These are phyloP conservation scores for Cyberlindnera maritima DNA, from an alignment of 805 yeast species.

Conservation along the genomic window DNA sequence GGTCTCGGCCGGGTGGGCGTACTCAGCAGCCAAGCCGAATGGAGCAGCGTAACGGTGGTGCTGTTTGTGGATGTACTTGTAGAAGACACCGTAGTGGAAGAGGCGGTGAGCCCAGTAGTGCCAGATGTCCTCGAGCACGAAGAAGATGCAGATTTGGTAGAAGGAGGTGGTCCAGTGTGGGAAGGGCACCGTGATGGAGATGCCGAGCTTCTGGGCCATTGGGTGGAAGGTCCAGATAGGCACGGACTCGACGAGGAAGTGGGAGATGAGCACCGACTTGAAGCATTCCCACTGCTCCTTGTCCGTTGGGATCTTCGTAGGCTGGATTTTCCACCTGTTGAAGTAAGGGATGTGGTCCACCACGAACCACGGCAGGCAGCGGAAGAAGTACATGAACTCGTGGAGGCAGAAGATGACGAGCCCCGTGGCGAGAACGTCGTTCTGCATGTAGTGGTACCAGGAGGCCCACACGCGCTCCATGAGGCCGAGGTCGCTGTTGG, in stretches of 20 bases:
- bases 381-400: conserved; percentile 86
- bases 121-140: conserved; percentile 90
- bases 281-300: conserved; percentile 93
- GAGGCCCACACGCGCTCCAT: conserved; percentile 84
- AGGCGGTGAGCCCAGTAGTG: conserved; percentile 94
- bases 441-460: conserved; percentile 79
- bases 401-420: conserved; percentile 77
- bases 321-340: conserved; percentile 86
- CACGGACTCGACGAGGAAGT: conserved; percentile 88
- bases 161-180: conserved; percentile 61
- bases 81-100: conserved; percentile 84
- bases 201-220: conserved; percentile 76
- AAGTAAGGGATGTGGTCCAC: conserved; percentile 85
- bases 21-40: conserved; percentile 94
- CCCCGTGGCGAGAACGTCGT: conserved; percentile 92
- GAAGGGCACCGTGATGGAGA: conserved; percentile 79
- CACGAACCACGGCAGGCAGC: conserved; percentile 90
- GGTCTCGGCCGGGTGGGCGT: conserved; percentile 95
- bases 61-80: conserved; percentile 93
- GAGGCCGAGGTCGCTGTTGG: conserved; percentile 16
- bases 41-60: conserved; percentile 99
- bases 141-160: conserved; percentile 71
- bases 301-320: conserved; percentile 72
- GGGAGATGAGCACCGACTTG: conserved; percentile 79
- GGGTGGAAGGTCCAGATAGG: conserved; percentile 99